Evolutionary conservation across 768 basidiomycete species (phyloP).

Genomic region (Exsudoporus frostii): DNA sequence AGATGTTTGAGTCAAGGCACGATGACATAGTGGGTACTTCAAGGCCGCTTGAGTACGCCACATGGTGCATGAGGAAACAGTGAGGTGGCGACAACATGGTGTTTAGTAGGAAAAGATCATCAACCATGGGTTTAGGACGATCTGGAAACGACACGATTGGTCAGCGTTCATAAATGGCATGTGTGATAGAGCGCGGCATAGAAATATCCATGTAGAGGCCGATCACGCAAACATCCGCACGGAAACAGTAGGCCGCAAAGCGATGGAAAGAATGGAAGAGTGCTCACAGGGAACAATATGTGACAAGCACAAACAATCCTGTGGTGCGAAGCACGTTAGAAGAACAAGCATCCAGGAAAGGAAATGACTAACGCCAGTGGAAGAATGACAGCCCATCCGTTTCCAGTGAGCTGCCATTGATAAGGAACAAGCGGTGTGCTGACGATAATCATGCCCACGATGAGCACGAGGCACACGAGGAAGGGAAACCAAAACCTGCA

Average conservation of each 20-base stretch:
- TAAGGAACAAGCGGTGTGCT: slow-evolving; percentile 51
- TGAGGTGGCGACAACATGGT: slow-evolving; percentile 3
- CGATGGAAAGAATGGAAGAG: slow-evolving; percentile 13
- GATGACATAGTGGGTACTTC: background rate
- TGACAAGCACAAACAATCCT: slow-evolving; percentile 65
- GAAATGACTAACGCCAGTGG: slow-evolving; percentile 60
- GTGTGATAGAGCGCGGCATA: slow-evolving; percentile 1
- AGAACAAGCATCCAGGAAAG: background rate
- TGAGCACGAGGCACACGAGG: slow-evolving; percentile 50
- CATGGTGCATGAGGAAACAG: slow-evolving; percentile 8
- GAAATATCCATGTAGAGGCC: slow-evolving; percentile 24
- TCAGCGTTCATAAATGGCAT: slow-evolving; percentile 11
- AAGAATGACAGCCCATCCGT: slow-evolving; percentile 69
- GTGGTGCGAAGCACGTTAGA: slow-evolving; percentile 6
- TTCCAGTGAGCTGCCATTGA: slow-evolving; percentile 60
- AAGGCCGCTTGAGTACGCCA: background rate
- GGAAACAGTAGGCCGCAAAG: background rate
- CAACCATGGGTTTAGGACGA: slow-evolving; percentile 85
- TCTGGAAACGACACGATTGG: slow-evolving; percentile 35
- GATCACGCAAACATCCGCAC: slow-evolving; percentile 1
- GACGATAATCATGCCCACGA: slow-evolving; percentile 61
- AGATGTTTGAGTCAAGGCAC: background rate
- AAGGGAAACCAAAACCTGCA: slow-evolving; percentile 34
- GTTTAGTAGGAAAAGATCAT: slow-evolving; percentile 71
- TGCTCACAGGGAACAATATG: slow-evolving; percentile 69